Evolutionary conservation across 805 yeast species (phyloP).

Genomic region (Candida hispaniensis): DNA sequence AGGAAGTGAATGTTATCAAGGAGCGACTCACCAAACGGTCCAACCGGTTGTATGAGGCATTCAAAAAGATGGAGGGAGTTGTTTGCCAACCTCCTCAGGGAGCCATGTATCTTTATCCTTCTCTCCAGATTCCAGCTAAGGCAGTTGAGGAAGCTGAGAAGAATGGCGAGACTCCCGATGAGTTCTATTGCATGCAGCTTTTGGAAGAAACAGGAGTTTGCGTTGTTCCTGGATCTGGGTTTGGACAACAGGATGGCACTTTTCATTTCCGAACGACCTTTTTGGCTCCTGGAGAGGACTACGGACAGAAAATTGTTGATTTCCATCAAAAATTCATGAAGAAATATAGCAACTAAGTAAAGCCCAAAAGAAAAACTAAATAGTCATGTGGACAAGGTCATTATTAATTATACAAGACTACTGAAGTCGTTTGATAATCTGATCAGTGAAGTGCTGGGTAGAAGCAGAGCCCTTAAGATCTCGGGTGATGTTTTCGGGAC

Average conservation of each 20-base stretch:
- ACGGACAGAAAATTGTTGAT: conserved; percentile 66
- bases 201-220: conserved; percentile 89
- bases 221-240: conserved; percentile 95
- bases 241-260: conserved; percentile 85
- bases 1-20: conserved; percentile 55
- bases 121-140: conserved; percentile 49
- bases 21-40: conserved; percentile 56
- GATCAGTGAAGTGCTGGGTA: conserved; percentile 81
- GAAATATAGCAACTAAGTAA: too few relatives aligned
- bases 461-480: conserved; percentile 90
- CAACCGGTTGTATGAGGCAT: conserved; percentile 52
- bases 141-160: conserved; percentile 54
- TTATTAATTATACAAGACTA: too few relatives aligned
- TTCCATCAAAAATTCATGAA: conserved; percentile 69
- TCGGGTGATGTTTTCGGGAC: conserved; percentile 91
- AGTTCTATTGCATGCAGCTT: conserved; percentile 74
- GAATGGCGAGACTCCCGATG: conserved; percentile 58
- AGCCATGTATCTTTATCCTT: conserved; percentile 95
- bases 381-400: too few relatives aligned
- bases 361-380: too few relatives aligned
- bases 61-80: conserved; percentile 68
- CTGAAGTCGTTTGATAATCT: conserved; percentile 65
- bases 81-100: conserved; percentile 87
- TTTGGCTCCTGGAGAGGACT: conserved; percentile 87
- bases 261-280: conserved; percentile 93